phyloP scores from a whole-genome alignment of 2,329 filamentous ascomycete species.

The Colletotrichum falcatum region DNA sequence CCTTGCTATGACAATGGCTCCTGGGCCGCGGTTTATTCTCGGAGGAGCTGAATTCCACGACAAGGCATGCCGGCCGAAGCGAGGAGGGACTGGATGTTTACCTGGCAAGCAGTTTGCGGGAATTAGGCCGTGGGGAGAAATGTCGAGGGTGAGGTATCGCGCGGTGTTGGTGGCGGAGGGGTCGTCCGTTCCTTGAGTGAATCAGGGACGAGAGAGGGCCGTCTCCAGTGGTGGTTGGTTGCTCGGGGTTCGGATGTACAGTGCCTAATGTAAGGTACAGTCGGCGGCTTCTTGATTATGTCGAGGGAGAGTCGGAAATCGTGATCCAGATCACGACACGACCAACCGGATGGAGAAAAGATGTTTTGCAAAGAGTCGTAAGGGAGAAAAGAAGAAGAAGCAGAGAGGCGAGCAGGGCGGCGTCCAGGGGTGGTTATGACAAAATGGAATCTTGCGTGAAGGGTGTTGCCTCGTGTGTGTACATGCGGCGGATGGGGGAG shows the following conservation, averaged over 20 bases:
- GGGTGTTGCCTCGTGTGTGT: slow-evolving; percentile 11
- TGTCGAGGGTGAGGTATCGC: slow-evolving; percentile 15
- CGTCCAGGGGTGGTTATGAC: slow-evolving; percentile 30
- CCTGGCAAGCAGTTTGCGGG: not conserved
- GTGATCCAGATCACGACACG: slow-evolving; percentile 33
- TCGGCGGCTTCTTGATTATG: not conserved
- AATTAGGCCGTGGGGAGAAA: not conserved
- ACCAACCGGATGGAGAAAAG: not conserved
- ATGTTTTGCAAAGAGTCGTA: slow-evolving; percentile 1
- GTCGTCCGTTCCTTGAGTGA: slow-evolving; percentile 33
- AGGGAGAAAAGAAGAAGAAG: slow-evolving; percentile 14
- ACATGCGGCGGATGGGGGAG: not conserved
- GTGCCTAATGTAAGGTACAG: not conserved
- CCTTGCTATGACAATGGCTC: slow-evolving; percentile 7
- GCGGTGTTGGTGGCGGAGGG: slow-evolving; percentile 23
- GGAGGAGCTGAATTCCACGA: slow-evolving; percentile 9
- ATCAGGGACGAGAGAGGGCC: slow-evolving; percentile 24
- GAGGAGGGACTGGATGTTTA: slow-evolving; percentile 3
- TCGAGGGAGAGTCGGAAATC: slow-evolving; percentile 29
- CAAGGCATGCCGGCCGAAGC: slow-evolving; percentile 5
- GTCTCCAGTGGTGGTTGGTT: slow-evolving; percentile 21
- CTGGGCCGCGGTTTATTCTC: not conserved
- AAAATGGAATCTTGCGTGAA: slow-evolving; percentile 23
- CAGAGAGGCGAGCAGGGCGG: slow-evolving; percentile 5
- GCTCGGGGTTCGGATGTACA: slow-evolving; percentile 16